A percentile compares a stretch with the other conserved stretches of the same genome.
These are phyloP conservation scores for sunflower (Helianthus annuus) DNA, from an alignment of 129 eudicot genomes.

Conservation along the genomic window DNA sequence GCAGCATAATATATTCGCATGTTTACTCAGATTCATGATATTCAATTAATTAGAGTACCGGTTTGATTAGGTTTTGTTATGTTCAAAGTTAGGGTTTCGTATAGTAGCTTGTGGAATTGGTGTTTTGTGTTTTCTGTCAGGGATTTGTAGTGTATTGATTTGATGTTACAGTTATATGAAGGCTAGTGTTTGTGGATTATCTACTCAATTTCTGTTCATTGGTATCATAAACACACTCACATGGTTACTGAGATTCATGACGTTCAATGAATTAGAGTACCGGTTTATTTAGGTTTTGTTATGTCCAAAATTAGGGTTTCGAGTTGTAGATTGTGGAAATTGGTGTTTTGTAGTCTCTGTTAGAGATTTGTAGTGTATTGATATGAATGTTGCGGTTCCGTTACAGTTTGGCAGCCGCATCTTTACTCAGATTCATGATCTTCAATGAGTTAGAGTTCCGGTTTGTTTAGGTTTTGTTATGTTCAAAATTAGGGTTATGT, in stretches of 20 bases:
- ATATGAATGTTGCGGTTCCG: no score
- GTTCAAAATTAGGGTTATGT: slow-evolving; percentile 22
- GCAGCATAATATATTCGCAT: not conserved
- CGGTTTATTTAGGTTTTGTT: not conserved
- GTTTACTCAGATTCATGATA: slow-evolving; percentile 4
- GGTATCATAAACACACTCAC: not conserved
- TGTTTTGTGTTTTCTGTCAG: slow-evolving; percentile 6
- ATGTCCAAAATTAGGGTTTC: slow-evolving; percentile 26
- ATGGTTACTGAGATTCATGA: no score
- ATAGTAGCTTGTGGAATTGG: not conserved
- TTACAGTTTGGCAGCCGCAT: not conserved
- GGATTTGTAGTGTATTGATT: not conserved
- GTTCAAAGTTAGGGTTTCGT: slow-evolving; percentile 27
- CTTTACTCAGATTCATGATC: slow-evolving; percentile 10
- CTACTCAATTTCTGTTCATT: not conserved
- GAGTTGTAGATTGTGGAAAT: not conserved
- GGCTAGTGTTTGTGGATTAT: not conserved
- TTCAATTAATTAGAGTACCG: slow-evolving; percentile 1
- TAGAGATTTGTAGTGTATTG: no score
- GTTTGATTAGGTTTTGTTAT: not conserved
- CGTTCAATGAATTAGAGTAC: not conserved
- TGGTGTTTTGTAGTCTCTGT: slow-evolving; percentile 1
- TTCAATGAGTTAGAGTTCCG: slow-evolving; percentile 2
- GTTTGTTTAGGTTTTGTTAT: not conserved
- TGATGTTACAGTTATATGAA: not conserved